Conservation (phyloP, 345 rosid genomes). For the Fremontodendron californicum region DNA sequence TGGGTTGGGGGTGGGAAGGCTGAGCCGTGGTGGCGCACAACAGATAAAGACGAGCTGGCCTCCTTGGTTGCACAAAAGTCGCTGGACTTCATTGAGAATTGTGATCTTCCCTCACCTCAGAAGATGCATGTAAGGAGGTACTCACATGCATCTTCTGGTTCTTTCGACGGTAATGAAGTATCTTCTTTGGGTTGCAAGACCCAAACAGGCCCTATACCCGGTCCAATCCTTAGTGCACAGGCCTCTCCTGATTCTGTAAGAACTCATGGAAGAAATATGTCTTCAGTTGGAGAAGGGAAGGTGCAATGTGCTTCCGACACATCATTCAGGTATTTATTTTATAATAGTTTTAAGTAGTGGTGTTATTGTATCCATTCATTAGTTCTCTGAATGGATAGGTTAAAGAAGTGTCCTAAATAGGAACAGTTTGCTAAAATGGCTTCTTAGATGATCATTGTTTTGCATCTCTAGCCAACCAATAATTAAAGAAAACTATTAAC, state of each 20-base stretch:
- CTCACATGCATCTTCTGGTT: conserved; percentile 28
- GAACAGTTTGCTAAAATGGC: neutral
- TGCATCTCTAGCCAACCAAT: neutral
- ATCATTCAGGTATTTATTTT: conserved; percentile 38
- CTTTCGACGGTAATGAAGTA: conserved; percentile 30
- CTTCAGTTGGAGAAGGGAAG: conserved; percentile 26
- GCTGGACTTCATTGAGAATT: conserved; percentile 60
- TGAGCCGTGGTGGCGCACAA: conserved; percentile 83
- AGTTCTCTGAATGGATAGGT: neutral
- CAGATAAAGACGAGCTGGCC: conserved; percentile 78
- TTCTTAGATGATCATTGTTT: neutral
- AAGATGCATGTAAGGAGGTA: conserved; percentile 41
- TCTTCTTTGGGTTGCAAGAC: conserved; percentile 32
- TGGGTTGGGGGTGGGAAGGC: conserved; percentile 56
- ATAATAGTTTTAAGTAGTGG: neutral
- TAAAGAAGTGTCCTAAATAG: neutral
- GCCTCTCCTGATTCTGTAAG: conserved; percentile 19
- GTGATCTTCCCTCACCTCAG: conserved; percentile 87
- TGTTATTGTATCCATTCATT: neutral
- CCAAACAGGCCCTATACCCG: conserved; percentile 22
- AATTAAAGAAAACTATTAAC: neutral
- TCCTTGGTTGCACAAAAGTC: conserved; percentile 92
- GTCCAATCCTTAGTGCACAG: conserved; percentile 23
- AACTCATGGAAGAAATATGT: conserved; percentile 22
- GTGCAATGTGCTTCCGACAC: conserved; percentile 27